These are phyloP conservation scores for Straminergon stramineum DNA, from an alignment of 225 moss, liverwort and hornwort genomes.

Conservation along the genomic window DNA sequence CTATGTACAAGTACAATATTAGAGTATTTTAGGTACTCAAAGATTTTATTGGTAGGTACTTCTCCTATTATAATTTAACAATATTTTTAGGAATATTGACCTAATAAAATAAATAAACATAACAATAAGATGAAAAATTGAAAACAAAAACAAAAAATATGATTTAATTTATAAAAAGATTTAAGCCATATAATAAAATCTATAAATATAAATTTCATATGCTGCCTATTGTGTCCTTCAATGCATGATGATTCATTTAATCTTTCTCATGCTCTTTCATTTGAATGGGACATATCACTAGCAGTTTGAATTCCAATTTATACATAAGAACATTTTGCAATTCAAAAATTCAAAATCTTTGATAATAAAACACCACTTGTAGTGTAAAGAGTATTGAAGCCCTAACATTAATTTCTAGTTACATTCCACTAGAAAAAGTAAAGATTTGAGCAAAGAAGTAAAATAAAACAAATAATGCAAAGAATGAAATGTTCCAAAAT, in stretches of 20 bases:
- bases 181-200: not conserved
- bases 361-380: not conserved
- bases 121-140: no score
- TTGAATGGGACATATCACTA: not conserved
- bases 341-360: not conserved
- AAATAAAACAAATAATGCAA: not conserved
- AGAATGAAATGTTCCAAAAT: not conserved
- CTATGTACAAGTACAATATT: no score
- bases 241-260: not conserved
- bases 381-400: accelerated
- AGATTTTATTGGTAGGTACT: no score
- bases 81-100: no score
- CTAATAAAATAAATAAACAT: no score
- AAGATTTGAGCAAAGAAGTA: not conserved
- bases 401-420: no score
- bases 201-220: not conserved
- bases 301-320: not conserved
- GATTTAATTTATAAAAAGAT: no score
- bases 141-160: no score
- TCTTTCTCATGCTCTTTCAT: not conserved
- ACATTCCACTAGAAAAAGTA: no score
- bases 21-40: no score
- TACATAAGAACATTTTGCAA: not conserved
- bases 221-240: accelerated
- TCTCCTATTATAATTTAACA: no score